A percentile compares a stretch with the other conserved stretches of the same genome.
phyloP scores from a whole-genome alignment of 768 basidiomycete species.

The Russula sp. region DNA sequence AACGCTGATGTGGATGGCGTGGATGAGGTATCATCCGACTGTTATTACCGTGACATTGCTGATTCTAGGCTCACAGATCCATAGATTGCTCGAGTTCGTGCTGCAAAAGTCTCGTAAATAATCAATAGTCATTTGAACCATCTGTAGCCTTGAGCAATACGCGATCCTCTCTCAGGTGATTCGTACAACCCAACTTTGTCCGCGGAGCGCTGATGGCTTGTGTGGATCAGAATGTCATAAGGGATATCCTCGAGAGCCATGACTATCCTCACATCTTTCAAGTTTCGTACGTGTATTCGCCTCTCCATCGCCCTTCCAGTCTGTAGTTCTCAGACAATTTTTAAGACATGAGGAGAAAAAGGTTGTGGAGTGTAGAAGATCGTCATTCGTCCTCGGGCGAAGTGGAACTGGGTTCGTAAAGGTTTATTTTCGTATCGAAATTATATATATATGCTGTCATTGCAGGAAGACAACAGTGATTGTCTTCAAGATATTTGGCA shows the following conservation, averaged over 20 bases:
- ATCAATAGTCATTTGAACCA: background rate
- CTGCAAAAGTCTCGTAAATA: background rate
- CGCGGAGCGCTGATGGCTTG: background rate
- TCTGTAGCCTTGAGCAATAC: conserved; percentile 24
- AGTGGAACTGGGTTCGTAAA: conserved; percentile 66
- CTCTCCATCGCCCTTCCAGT: too few species aligned
- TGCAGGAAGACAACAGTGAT: conserved; percentile 72
- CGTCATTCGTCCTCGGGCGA: conserved; percentile 39
- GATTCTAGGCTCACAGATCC: background rate
- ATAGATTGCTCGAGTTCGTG: conserved; percentile 22
- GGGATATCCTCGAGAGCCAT: conserved; percentile 23
- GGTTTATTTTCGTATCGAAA: background rate
- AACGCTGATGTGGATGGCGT: background rate
- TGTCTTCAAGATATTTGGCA: conserved; percentile 70
- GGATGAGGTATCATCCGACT: conserved; percentile 19
- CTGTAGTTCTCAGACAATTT: background rate
- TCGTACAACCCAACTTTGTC: background rate
- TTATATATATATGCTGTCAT: background rate
- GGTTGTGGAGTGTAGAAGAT: conserved; percentile 22
- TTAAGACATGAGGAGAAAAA: conserved; percentile 24
- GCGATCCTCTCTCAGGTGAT: conserved; percentile 21
- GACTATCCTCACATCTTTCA: conserved; percentile 25
- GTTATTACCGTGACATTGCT: background rate
- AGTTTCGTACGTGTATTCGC: conserved; percentile 20
- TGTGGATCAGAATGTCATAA: conserved; percentile 10